A percentile compares a stretch with the other conserved stretches of the same genome.
phyloP scores from a whole-genome alignment of 2,329 filamentous ascomycete genomes.

The Penicillium glabrum region DNA sequence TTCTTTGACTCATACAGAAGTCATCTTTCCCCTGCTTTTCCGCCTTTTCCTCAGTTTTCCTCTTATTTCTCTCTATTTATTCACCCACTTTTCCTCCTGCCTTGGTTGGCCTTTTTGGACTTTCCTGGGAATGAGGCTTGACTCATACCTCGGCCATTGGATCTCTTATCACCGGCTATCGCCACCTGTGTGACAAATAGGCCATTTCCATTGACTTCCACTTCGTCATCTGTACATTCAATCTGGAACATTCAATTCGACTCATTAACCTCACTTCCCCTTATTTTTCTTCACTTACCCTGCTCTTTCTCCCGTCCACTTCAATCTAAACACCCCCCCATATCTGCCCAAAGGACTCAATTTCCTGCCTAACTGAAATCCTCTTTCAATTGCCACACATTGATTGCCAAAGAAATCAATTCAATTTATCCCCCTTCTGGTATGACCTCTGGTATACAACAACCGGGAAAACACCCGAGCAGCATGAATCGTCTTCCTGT shows the following conservation, averaged over 20 bases:
- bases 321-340: not conserved
- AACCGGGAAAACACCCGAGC: slow-evolving; percentile 23
- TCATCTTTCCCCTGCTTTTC: not conserved
- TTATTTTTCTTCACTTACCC: not conserved
- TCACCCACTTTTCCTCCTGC: no score
- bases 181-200: slow-evolving; percentile 23
- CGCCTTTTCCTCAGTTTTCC: not conserved
- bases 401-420: not conserved
- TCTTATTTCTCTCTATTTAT: not conserved
- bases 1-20: slow-evolving; percentile 4
- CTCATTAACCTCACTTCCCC: not conserved
- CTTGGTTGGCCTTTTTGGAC: not conserved
- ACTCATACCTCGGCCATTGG: slow-evolving; percentile 14
- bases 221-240: not conserved
- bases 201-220: slow-evolving; percentile 23
- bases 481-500: slow-evolving; percentile 46
- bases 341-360: not conserved
- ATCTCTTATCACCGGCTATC: slow-evolving; percentile 20
- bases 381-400: not conserved
- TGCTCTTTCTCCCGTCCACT: not conserved
- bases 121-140: not conserved
- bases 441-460: slow-evolving; percentile 30
- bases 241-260: not conserved
- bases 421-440: slow-evolving; percentile 1
- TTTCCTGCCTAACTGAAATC: not conserved